Percentiles rank a stretch among this genome's conserved stretches.
Conservation (phyloP, 2,329 filamentous ascomycete genomes). For the Alternaria sp. region DNA sequence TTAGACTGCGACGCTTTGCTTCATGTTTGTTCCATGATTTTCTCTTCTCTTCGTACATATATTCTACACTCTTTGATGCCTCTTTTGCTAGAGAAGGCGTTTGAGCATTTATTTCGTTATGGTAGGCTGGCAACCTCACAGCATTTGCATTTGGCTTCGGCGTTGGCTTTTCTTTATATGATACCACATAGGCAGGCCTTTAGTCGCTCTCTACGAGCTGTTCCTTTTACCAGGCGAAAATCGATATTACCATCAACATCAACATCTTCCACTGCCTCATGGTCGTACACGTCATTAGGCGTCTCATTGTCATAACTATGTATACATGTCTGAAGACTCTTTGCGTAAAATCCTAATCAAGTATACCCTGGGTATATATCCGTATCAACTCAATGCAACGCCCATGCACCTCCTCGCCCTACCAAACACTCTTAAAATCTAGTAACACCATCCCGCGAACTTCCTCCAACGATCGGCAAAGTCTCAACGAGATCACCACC, state of each 20-base stretch:
- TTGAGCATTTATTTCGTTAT: constrained; percentile 1
- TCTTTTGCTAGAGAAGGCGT: constrained; percentile 19
- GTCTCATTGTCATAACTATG: not conserved
- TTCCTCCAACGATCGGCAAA: not conserved
- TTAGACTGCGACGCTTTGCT: constrained; percentile 3
- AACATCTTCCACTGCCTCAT: not conserved
- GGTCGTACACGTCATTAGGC: not conserved
- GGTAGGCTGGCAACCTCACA: not conserved
- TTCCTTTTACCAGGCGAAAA: not conserved
- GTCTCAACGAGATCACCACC: not conserved
- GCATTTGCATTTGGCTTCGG: not conserved
- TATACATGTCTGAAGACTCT: not conserved
- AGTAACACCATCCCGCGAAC: not conserved
- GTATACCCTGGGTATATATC: not conserved
- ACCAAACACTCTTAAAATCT: not conserved
- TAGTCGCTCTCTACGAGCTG: constrained; percentile 2
- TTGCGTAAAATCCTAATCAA: not conserved
- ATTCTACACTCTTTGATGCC: not conserved
- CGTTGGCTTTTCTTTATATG: constrained; percentile 14
- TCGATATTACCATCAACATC: not conserved
- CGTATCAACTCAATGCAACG: not conserved
- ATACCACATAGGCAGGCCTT: constrained; percentile 22
- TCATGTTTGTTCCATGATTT: not conserved
- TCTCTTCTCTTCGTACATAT: constrained; percentile 3
- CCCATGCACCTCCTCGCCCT: not conserved